Base-by-base conservation (phyloP, 129 eudicot genomes). In the Pittosporum tobira region DNA sequence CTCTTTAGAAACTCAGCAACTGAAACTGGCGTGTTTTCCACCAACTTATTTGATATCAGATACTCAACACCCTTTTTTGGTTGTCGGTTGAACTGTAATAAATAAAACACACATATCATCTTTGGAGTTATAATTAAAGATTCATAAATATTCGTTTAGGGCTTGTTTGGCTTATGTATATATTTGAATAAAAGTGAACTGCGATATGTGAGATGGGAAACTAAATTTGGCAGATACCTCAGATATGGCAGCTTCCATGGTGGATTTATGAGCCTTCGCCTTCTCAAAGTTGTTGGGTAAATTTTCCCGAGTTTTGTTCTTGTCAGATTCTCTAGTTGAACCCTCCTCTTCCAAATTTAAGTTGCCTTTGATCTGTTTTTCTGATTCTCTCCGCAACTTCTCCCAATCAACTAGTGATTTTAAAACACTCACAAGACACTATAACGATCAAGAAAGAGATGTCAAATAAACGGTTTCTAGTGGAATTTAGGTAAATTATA, bases 391-490 rank as follows among this genome's bases (percentile, higher is more conserved):
- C 28, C 75, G 77, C 46, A 83, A 63, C 53, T 74, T 84, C 88
- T 91, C 99, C 99, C 96, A 91, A 15, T 81, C 85, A 59, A 83
- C 99, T 67, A 91, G 70, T 53, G 99, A 91, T 75, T 87, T 83
- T 55, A 91, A 57, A 64, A 87, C 85, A 49, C 75, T 87, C 74
- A 91, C 99, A n/a, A 91, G 96, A 66, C 96, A 82, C 99, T 91
- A 57, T 23, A 65, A 61, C 50, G 47, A 50, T 47, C 48, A 59
- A 49, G 45, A 29, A 64, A 48, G 48, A 52, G 47, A 54, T 48
- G 46, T 64, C 69, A 64, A 29, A n/a, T 10, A 28, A n/a, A 40
- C 43, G 43, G 43, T 38, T 30, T 20, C 11, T 6, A 43, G 46
- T 24, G 6, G 28, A 55, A 9, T 51, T 10, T 23, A 20, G 11